Percentiles rank a stretch among this genome's conserved stretches.
phyloP scores from a whole-genome alignment of 2,329 filamentous ascomycete species.

The Aureobasidium leucospermi region DNA sequence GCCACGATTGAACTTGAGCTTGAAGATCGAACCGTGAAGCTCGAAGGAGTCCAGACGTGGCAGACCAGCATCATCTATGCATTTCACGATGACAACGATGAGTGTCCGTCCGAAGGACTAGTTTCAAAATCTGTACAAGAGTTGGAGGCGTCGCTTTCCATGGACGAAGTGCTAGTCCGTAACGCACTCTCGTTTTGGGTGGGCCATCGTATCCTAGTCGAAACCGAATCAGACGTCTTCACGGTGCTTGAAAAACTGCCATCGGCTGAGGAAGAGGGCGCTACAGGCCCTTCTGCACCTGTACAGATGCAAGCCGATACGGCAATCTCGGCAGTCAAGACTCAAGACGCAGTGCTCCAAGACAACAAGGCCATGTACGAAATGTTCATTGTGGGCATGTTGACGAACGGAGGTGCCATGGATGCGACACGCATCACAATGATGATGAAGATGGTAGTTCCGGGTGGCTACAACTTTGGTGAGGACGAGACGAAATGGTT shows the following conservation, averaged over 20 bases:
- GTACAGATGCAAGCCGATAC: conserved; percentile 33
- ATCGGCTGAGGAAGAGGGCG: conserved; percentile 25
- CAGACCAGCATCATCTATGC: conserved; percentile 83
- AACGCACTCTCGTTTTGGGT: conserved; percentile 66
- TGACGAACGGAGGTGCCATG: conserved; percentile 87
- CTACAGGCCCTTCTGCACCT: conserved; percentile 24
- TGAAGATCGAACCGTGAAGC: conserved; percentile 65
- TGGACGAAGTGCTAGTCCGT: conserved; percentile 65
- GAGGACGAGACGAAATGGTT: conserved; percentile 83
- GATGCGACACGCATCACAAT: conserved; percentile 72
- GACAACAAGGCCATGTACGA: conserved; percentile 72
- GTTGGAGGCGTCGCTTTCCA: conserved; percentile 52
- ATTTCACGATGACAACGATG: conserved; percentile 50
- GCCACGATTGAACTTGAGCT: conserved; percentile 76
- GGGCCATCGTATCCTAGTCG: conserved; percentile 58
- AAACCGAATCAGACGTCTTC: conserved; percentile 47
- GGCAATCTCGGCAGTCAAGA: conserved; percentile 41
- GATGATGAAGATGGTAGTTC: conserved; percentile 91
- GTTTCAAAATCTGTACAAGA: conserved; percentile 34
- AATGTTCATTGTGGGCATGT: conserved; percentile 89
- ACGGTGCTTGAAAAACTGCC: conserved; percentile 59
- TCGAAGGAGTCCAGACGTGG: conserved; percentile 69
- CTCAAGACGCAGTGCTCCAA: conserved; percentile 52
- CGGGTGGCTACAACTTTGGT: conserved; percentile 81
- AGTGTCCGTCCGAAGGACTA: conserved; percentile 13